phyloP scores from a whole-genome alignment of 192 early-diverging fungal species.

The Rhizophagus prolifer region DNA sequence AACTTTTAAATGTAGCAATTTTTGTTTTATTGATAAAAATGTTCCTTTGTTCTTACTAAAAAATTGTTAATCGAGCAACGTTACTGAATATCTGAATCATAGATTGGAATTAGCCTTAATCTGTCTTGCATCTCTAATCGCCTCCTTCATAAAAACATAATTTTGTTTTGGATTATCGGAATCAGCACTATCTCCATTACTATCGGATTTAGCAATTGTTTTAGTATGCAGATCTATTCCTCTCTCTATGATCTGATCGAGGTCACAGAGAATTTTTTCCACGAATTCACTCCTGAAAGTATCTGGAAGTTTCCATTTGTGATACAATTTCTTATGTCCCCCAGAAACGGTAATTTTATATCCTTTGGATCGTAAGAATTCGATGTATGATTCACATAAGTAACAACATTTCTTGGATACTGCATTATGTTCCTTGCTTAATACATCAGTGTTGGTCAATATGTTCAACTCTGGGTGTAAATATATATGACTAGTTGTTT shows the following conservation, averaged over 20 bases:
- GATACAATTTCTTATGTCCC: neutral
- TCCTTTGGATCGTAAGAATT: neutral
- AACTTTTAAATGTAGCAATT: too few species aligned
- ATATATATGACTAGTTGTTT: neutral
- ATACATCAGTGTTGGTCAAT: neutral
- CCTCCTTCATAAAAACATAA: too few species aligned
- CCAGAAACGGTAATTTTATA: neutral
- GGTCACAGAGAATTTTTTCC: too few species aligned
- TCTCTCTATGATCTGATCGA: too few species aligned
- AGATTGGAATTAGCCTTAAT: too few species aligned
- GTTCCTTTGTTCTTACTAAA: too few species aligned
- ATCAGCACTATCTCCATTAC: neutral
- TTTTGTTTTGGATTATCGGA: neutral
- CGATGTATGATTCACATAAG: neutral
- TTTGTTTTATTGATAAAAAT: too few species aligned
- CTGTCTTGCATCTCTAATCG: too few species aligned
- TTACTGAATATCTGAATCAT: too few species aligned
- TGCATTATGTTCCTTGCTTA: neutral
- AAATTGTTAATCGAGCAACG: too few species aligned
- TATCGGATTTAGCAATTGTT: too few species aligned
- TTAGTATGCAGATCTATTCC: too few species aligned
- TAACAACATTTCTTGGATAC: neutral
- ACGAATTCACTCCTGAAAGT: neutral
- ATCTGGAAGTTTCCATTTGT: neutral
- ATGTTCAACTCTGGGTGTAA: neutral